These are phyloP conservation scores for Boletus hoseneyae DNA, from an alignment of 1,284 basidiomycete genomes.

Conservation along the genomic window DNA sequence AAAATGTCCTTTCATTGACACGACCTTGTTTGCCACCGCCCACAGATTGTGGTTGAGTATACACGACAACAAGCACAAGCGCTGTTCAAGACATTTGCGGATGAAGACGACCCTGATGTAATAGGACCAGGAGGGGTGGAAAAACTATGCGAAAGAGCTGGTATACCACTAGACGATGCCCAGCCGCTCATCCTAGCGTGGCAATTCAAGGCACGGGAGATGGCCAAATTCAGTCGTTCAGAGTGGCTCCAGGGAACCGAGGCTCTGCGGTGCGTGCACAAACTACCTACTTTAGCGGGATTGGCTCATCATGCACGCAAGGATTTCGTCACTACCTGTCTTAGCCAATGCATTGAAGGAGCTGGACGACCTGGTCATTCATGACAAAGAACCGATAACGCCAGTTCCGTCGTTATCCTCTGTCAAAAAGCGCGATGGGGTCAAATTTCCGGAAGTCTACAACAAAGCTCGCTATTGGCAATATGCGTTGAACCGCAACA, in stretches of 20 bases:
- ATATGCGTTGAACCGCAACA: conserved; percentile 47
- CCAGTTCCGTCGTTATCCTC: conserved; percentile 19
- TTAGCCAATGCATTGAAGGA: conserved; percentile 54
- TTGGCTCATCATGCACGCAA: conserved; percentile 29
- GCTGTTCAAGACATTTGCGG: conserved; percentile 64
- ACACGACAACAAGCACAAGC: conserved; percentile 44
- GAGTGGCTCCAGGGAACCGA: conserved; percentile 66
- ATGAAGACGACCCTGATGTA: conserved; percentile 51
- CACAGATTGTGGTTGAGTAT: conserved; percentile 42
- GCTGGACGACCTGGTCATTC: conserved; percentile 59
- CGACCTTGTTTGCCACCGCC: neutral
- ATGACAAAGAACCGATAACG: conserved; percentile 39
- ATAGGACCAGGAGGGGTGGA: conserved; percentile 71
- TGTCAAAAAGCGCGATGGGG: conserved; percentile 34
- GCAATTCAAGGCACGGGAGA: conserved; percentile 64
- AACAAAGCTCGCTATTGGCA: conserved; percentile 49
- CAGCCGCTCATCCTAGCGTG: conserved; percentile 69
- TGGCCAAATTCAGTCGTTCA: conserved; percentile 61
- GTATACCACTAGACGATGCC: conserved; percentile 65
- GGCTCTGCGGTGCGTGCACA: conserved; percentile 49
- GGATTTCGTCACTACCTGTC: conserved; percentile 54
- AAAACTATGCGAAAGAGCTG: conserved; percentile 58
- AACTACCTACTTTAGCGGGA: neutral
- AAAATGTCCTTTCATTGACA: neutral
- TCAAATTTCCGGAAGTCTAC: conserved; percentile 45